Evolutionary conservation across 352 stramenopile genomes (phyloP).

Genomic region (Globisporangium abappressorium): DNA sequence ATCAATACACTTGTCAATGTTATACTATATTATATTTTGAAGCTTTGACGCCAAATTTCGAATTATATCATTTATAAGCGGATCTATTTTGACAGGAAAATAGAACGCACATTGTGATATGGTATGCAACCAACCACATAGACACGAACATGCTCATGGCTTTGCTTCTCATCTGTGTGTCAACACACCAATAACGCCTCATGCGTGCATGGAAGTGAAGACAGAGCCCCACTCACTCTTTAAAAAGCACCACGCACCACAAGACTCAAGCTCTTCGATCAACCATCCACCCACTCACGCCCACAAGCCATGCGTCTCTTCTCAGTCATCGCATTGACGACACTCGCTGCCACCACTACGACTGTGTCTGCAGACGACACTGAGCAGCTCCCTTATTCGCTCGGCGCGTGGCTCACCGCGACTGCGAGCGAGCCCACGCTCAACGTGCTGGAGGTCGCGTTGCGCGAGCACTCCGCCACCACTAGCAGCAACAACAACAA

Average conservation of each 20-base stretch:
- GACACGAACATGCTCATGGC: not conserved
- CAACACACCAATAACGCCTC: not conserved
- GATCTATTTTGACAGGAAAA: not conserved
- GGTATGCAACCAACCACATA: not conserved
- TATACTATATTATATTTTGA: too few relatives aligned
- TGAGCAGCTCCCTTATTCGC: slow-evolving; percentile 4
- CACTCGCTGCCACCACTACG: not conserved
- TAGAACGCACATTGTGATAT: not conserved
- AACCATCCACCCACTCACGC: not conserved
- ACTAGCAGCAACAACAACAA: not conserved
- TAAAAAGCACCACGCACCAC: not conserved
- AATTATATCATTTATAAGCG: not conserved
- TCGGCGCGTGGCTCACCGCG: slow-evolving; percentile 40
- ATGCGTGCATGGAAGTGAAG: not conserved
- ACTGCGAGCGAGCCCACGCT: slow-evolving; percentile 30
- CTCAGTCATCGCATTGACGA: not conserved
- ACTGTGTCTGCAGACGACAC: not conserved
- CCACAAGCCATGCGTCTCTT: slow-evolving; percentile 1
- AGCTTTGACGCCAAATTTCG: not conserved
- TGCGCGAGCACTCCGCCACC: slow-evolving; percentile 18
- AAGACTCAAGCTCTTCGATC: not conserved
- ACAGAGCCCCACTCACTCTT: not conserved
- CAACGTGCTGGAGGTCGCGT: slow-evolving; percentile 30
- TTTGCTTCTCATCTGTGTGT: slow-evolving; percentile 2
- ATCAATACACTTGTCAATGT: too few relatives aligned